Base-by-base conservation (phyloP, 1,284 basidiomycete species). In the Irpex sp. region DNA sequence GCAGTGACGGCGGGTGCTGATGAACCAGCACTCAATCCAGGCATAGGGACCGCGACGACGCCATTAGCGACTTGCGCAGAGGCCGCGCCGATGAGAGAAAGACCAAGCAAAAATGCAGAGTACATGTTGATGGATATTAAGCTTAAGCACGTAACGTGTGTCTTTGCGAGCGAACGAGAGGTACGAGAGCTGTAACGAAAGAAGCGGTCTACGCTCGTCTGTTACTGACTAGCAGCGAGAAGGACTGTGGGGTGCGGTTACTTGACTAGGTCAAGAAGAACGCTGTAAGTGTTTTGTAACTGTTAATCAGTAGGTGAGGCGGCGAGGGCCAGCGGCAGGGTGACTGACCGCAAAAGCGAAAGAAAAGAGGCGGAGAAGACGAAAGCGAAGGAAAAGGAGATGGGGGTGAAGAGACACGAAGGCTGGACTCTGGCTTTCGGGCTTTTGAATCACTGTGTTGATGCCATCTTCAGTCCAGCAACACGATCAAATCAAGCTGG, bases 131-230 rank as follows among this genome's bases (percentile, higher is more conserved):
- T 15, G 67, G 74, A 78, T 71, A 70, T 68, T 68, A 64, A 67
- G 63, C 61, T 68, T 68, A 43, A 67, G 58, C 57, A 59, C 63
- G 64, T 63, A 63, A 62, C 66, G 67, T 67, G 65, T 63, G 66
- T 67, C 65, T 69, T 69, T 67, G 70, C 70, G 75, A 75, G 59
- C 39, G 62, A 78, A 68, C 71, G 75, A 74, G 74, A 70, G 71
- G 66, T 72, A 68, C 76, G 72, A 73, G 72, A 72, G 75, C 26
- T 63, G 47, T 74, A 77, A 77, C 57, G 70, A 75, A 77, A 75
- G 72, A 73, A 86, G 87, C 87, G 87, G 78, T 90, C 87, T 84
- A 89, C 87, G 87, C 87, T 86, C 78, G 75, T 72, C 62, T 67
- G 58, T 65, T 68, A 72, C 73, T 74, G 73, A 69, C 72, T 73